Base-by-base conservation (phyloP, 2,329 filamentous ascomycete species). In the Uncinocarpus reesii region DNA sequence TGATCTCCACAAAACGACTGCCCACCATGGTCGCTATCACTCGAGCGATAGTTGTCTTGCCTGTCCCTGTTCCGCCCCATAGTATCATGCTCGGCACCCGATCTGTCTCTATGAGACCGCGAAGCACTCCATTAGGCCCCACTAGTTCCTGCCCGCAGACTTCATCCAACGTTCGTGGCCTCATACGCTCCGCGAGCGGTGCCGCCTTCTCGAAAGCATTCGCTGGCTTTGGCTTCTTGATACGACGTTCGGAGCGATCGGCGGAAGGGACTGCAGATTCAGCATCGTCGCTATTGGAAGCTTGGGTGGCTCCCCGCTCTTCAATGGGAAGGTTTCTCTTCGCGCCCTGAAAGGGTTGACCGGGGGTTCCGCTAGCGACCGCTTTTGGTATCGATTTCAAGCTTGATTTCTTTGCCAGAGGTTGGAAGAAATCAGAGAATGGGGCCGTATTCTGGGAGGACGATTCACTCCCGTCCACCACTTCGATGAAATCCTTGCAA, bases 61-160 rank as follows among this genome's bases (percentile, higher is more conserved):
- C 71, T 13, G 70, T 74, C 1, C 71, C 71, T 15, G 71, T 62
- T 26, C 64, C 62, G 11, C 71, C 71, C 70, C 92, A 98, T 11
- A 98, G 73, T 34, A 98, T 88, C 86, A 98, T 95, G 11, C 86
- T 94, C 0, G 92, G 90, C 26, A 96, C 80, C 4, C 84, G 78
- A 59, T 92, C 83, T 51, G 83, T 77, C 60, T 95, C 85, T 55
- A 98, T 93, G 51, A 96, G 75, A 24, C 83, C 81, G 3, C 90
- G 81, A 36, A 98, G 73, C 4, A 96, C 79, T n/a, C 92, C 92
- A 26, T 80, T 71, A 0, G 80, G 78, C 0, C 88, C 90, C 1
- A 98, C 89, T 0, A 98, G 78, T 37, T 95, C 87, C 67, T 98
- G 92, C 0, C 92, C 92, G 55, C 76, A 88, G 2, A 96, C 84